These are phyloP conservation scores for Fusarium anthophilum DNA, from an alignment of 2,329 filamentous ascomycete genomes.

Conservation along the genomic window DNA sequence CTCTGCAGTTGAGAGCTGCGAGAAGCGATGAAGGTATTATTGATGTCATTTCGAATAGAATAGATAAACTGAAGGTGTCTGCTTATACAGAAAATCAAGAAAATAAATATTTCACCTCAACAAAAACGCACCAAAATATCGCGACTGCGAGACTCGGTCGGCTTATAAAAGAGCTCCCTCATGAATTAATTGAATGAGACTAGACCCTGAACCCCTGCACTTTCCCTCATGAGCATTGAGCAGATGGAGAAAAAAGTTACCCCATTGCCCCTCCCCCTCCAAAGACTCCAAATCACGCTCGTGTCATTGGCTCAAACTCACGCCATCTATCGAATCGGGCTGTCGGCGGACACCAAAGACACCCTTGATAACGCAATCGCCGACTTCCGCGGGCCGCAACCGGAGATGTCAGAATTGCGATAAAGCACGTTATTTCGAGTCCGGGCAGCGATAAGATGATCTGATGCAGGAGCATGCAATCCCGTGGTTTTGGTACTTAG, in stretches of 20 bases:
- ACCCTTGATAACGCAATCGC: constrained; percentile 31
- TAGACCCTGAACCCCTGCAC: constrained; percentile 14
- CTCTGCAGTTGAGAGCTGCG: constrained; percentile 74
- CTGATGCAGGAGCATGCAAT: background rate
- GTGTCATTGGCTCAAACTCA: constrained; percentile 44
- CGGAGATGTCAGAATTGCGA: constrained; percentile 40
- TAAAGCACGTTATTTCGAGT: constrained; percentile 20
- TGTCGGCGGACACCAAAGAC: constrained; percentile 32
- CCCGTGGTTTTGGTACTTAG: constrained; percentile 4
- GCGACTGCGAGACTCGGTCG: constrained; percentile 27
- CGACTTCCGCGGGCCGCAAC: constrained; percentile 45
- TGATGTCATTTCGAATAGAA: constrained; percentile 12
- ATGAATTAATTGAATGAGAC: background rate
- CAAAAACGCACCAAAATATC: background rate
- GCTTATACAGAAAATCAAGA: constrained; percentile 9
- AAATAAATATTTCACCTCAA: background rate
- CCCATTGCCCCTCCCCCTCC: constrained; percentile 34
- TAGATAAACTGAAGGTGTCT: background rate
- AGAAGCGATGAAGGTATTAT: constrained; percentile 63
- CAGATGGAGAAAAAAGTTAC: constrained; percentile 24
- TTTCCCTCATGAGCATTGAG: constrained; percentile 16
- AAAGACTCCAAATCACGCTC: constrained; percentile 31
- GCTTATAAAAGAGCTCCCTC: constrained; percentile 29
- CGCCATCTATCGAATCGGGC: constrained; percentile 47
- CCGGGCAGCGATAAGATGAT: constrained; percentile 8